phyloP scores from a whole-genome alignment of 768 basidiomycete genomes.

The Sarcomyxa edulis region DNA sequence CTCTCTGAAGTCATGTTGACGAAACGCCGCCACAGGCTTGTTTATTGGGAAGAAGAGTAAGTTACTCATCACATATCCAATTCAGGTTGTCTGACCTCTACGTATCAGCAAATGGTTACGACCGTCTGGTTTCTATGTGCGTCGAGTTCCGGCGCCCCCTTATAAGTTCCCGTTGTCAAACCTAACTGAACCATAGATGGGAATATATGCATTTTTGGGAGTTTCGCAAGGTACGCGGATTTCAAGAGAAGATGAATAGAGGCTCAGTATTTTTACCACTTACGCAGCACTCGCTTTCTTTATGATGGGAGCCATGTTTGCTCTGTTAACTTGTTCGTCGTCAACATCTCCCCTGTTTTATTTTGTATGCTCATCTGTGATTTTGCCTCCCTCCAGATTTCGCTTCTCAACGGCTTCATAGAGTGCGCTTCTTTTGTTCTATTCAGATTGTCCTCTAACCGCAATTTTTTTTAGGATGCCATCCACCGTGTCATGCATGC shows the following conservation, averaged over 20 bases:
- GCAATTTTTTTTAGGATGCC: constrained; percentile 41
- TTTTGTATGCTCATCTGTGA: constrained; percentile 50
- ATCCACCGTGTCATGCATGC: constrained; percentile 73
- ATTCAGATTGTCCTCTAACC: too few species aligned
- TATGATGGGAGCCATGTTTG: constrained; percentile 10
- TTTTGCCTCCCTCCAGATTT: constrained; percentile 69
- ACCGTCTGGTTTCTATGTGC: constrained; percentile 66
- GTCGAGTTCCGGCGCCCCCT: too few species aligned
- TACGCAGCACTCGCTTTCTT: constrained; percentile 8
- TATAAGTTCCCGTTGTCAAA: neutral
- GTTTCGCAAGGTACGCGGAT: constrained; percentile 7
- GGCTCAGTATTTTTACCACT: too few species aligned
- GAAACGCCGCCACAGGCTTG: constrained; percentile 43
- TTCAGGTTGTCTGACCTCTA: constrained; percentile 9
- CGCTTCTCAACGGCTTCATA: constrained; percentile 68
- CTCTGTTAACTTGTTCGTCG: constrained; percentile 10
- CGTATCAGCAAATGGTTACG: constrained; percentile 44
- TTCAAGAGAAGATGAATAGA: too few species aligned
- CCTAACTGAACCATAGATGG: constrained; percentile 9
- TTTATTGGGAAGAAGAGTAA: constrained; percentile 78
- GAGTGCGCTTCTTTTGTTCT: constrained; percentile 34
- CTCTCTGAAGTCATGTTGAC: neutral
- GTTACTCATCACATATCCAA: constrained; percentile 12
- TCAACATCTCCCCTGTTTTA: too few species aligned
- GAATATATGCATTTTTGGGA: constrained; percentile 10